phyloP scores from a whole-genome alignment of 352 stramenopile genomes.

The Pythium brachiatum region DNA sequence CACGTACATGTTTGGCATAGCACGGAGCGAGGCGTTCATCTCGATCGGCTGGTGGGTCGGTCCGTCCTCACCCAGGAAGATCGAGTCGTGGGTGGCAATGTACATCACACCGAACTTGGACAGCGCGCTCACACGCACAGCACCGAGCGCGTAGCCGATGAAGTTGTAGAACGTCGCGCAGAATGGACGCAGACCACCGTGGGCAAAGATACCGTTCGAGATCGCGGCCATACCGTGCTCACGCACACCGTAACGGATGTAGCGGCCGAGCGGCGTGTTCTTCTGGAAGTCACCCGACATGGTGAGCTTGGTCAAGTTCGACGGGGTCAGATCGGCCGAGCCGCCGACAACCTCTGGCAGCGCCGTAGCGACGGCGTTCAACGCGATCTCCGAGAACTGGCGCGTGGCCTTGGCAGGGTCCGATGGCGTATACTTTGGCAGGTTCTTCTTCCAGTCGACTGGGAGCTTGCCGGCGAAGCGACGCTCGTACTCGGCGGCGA shows the following conservation, averaged over 20 bases:
- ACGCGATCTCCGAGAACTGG: conserved; percentile 92
- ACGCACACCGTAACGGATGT: conserved; percentile 98
- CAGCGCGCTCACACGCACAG: conserved; percentile 94
- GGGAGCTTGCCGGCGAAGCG: conserved; percentile 92
- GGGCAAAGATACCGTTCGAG: conserved; percentile 97
- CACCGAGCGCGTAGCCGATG: conserved; percentile 96
- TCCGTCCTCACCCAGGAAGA: conserved; percentile 99
- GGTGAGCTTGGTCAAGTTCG: conserved; percentile 96
- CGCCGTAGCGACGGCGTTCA: conserved; percentile 92
- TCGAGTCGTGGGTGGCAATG: conserved; percentile 99
- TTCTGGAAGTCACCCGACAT: conserved; percentile 98
- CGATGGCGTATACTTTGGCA: conserved; percentile 89
- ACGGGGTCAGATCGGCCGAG: conserved; percentile 97
- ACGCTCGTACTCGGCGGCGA: conserved; percentile 93
- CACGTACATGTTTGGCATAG: conserved; percentile 98
- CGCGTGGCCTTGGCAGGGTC: conserved; percentile 93
- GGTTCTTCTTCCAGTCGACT: conserved; percentile 86
- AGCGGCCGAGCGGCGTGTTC: conserved; percentile 92
- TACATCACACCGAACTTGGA: conserved; percentile 97
- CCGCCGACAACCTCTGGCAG: conserved; percentile 97
- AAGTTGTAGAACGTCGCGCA: conserved; percentile 99
- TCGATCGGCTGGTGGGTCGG: conserved; percentile 99
- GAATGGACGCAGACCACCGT: conserved; percentile 96
- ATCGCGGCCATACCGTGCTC: conserved; percentile 99
- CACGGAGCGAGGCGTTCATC: conserved; percentile 94